Evolutionary conservation across 768 basidiomycete species (phyloP).

Genomic region (Lentinula sp.): DNA sequence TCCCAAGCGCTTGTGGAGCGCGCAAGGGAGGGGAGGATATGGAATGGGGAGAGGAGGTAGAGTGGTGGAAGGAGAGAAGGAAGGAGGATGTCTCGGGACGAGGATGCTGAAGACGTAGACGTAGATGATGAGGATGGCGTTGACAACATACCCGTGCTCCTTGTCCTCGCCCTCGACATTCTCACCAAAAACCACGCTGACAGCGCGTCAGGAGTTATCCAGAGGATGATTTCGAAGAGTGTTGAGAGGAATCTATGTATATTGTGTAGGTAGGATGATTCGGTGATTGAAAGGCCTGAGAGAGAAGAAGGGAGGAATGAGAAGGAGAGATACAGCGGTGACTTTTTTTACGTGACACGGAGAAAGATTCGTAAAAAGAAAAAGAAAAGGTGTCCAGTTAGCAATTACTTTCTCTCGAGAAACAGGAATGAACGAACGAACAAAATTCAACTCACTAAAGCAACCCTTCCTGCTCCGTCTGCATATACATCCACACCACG

Average conservation of each 20-base stretch:
- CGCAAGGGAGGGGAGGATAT: slow-evolving; percentile 73
- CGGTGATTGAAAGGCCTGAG: not conserved
- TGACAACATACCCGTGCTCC: not conserved
- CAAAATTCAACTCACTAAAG: not conserved
- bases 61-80: not conserved
- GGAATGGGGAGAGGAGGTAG: slow-evolving; percentile 87
- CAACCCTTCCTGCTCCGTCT: not conserved
- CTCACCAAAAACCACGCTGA: not conserved
- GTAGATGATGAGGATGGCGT: not conserved
- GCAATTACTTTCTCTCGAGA: too few species aligned
- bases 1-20: slow-evolving; percentile 81
- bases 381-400: too few species aligned
- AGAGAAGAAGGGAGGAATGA: not conserved
- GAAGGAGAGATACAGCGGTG: not conserved
- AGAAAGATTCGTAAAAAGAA: too few species aligned
- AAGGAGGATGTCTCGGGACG: not conserved
- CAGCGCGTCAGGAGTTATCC: not conserved
- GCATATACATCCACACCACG: not conserved
- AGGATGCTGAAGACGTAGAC: not conserved
- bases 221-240: not conserved
- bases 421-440: not conserved
- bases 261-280: not conserved
- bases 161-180: not conserved
- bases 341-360: not conserved
- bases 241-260: not conserved